Percentiles rank a stretch among this genome's conserved stretches.
phyloP scores from a whole-genome alignment of 2,329 filamentous ascomycete genomes.

The Paraphoma sp. region DNA sequence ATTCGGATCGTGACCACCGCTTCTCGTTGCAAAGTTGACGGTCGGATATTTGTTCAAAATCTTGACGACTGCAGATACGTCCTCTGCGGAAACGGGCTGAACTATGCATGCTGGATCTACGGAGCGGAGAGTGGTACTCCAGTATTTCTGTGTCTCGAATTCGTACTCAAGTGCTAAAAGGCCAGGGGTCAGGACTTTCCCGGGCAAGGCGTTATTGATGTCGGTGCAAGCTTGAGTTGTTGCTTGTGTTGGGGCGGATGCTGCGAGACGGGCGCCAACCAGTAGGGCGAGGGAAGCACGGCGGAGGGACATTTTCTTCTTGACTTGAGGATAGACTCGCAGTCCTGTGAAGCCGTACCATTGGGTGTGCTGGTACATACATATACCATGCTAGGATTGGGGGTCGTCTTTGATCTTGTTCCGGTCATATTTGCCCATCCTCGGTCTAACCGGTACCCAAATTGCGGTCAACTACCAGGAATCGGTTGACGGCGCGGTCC shows the following conservation, averaged over 20 bases:
- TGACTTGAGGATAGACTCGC: not conserved
- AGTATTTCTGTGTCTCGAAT: conserved; percentile 29
- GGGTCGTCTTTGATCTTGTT: too few relatives aligned
- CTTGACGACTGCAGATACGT: conserved; percentile 31
- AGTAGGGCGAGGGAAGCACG: conserved; percentile 11
- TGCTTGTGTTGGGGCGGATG: conserved; percentile 20
- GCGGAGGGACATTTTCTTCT: not conserved
- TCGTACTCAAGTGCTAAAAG: conserved; percentile 25
- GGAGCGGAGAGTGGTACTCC: conserved; percentile 22
- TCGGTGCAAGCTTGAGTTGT: conserved; percentile 25
- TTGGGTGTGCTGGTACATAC: too few relatives aligned
- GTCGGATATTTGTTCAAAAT: conserved; percentile 28
- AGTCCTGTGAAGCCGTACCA: too few relatives aligned
- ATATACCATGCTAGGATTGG: too few relatives aligned
- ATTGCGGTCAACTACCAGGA: too few relatives aligned
- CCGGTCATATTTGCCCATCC: too few relatives aligned
- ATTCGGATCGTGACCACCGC: conserved; percentile 49
- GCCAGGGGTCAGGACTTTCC: conserved; percentile 21
- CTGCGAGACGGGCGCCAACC: conserved; percentile 6
- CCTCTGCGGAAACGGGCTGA: conserved; percentile 29
- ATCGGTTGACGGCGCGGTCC: too few relatives aligned
- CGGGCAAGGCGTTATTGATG: conserved; percentile 23
- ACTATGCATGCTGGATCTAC: conserved; percentile 35
- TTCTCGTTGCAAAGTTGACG: conserved; percentile 32
- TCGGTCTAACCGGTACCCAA: too few relatives aligned